Evolutionary conservation across 306 rosid species (phyloP), one percentile per base, ranked within the genome.

Genomic region (Vigna radiata): DNA sequence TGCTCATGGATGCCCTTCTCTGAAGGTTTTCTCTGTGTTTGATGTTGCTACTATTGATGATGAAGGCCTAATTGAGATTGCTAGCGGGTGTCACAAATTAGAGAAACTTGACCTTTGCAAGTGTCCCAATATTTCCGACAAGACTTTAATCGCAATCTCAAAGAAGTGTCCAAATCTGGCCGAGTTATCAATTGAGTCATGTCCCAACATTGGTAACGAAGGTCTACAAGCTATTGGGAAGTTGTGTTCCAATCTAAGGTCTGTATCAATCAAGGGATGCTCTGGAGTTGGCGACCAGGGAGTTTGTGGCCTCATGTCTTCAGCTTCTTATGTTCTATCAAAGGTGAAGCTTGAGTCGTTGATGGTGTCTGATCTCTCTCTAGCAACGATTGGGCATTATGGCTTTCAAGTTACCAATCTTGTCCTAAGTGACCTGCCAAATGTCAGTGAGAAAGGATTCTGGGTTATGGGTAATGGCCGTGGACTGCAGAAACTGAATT

Each of bases 341-440:
- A 93, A 88, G 83, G 76, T 93, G 86, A 88, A 89, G 86, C 97
- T 96, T 44, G 94, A 96, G 78, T 83, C 90, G 0, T 82, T 96
- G 85, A 79, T 68, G 71, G 81, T 96, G 80, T 85, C 97, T 16
- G 99, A 96, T 82, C 81, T 88, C 70, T 89, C 98, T 76, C 87
- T 96, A 36, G 99, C 99, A 68, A 96, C 88, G 77, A 88, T 96
- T 74, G 99, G 99, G 43, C 91, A 86, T 80, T 96, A 96, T 67
- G 94, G 99, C 21, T 71, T 78, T 85, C 83, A 90, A 13, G 85
- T 93, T 39, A 91, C 90, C 0, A 89, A 93, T 85, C 93, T 93
- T 52, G 86, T 66, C 63, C 93, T 96, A 11, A 64, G 79, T 65
- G 77, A 76, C 83, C 97, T 96, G 31, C 83, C 89, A 12, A 83